Base-by-base conservation (phyloP, 306 rosid species). In the Trifolium fragiferum region DNA sequence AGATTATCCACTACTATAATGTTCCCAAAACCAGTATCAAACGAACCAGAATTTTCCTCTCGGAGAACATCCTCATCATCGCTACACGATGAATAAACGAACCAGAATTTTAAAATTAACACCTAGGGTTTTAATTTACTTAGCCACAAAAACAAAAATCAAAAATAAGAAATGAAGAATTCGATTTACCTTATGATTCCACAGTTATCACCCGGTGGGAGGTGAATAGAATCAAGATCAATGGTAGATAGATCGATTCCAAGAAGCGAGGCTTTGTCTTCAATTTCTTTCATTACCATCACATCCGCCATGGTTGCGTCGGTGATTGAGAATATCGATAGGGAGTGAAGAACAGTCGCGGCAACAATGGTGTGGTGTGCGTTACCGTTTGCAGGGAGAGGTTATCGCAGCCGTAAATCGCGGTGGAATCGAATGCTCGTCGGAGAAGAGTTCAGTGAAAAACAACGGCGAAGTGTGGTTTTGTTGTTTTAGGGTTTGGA, bases 1-100 rank as follows among this genome's bases (percentile, higher is more conserved):
- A 90, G 87, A 47, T 92, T 92, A 58, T 88, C 96, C 2, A 92
- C 98, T 5, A 92, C 84, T 6, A 92, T 86, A 21, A 88, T 83
- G 83, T 83, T 92, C 1, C 88, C 86, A 38, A 92, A 90, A 10
- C 96, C 98, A 53, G 92, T 53, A 4, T 92, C 93, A 11, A 76
- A 76, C 78, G 90, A 30, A 30, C 96, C 1, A 84, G 66, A 82
- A 82, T 84, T 82, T 0, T 83, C 94, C 64, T 87, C 96, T 54
- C 81, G 76, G 15, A 19, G 38, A 33, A 84, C 14, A 20, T 90
- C 96, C 0, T 90, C 98, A 27, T 90, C 96, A 21, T 92, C 96
- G 27, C 98, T 92, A 33, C 4, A 54, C 25, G 3, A 12, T 35
- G 0, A 16, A 58, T 10, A 73, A 41, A 1, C 0, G 1, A 70